phyloP scores from a whole-genome alignment of 352 stramenopile genomes.

The Pythium guiyangense region DNA sequence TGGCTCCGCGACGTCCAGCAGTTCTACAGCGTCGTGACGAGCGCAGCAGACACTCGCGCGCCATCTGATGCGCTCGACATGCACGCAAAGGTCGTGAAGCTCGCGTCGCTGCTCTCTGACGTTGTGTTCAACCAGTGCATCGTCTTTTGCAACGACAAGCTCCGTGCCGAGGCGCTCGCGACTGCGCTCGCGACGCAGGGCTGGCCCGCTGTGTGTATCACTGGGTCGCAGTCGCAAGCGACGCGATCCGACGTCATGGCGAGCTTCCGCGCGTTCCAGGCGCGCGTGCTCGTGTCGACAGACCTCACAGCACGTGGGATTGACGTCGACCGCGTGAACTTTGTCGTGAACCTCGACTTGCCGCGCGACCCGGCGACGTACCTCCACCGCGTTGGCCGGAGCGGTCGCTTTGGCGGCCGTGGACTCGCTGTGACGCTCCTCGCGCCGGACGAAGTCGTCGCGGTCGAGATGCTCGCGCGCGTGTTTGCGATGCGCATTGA shows the following conservation, averaged over 20 bases:
- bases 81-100: slow-evolving; percentile 47
- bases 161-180: slow-evolving; percentile 59
- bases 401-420: slow-evolving; percentile 68
- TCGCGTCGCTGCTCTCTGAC: slow-evolving; percentile 53
- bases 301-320: slow-evolving; percentile 75
- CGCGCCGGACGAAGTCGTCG: slow-evolving; percentile 35
- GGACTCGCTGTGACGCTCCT: slow-evolving; percentile 72
- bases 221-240: slow-evolving; percentile 51
- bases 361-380: slow-evolving; percentile 75
- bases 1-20: slow-evolving; percentile 70
- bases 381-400: slow-evolving; percentile 70
- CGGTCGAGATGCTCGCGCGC: slow-evolving; percentile 46
- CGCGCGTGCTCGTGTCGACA: slow-evolving; percentile 71
- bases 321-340: slow-evolving; percentile 74
- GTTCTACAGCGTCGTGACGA: slow-evolving; percentile 53
- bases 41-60: neutral
- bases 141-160: slow-evolving; percentile 85
- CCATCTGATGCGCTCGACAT: slow-evolving; percentile 27
- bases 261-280: slow-evolving; percentile 37
- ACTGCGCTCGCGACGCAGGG: slow-evolving; percentile 39
- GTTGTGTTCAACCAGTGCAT: slow-evolving; percentile 77
- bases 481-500: slow-evolving; percentile 71
- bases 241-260: slow-evolving; percentile 66
- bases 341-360: slow-evolving; percentile 78
- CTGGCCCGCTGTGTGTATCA: slow-evolving; percentile 66